Evolutionary conservation across 2,329 filamentous ascomycete species (phyloP), one percentile per base, ranked within the genome.

Genomic region (Exophiala dermatitidis): DNA sequence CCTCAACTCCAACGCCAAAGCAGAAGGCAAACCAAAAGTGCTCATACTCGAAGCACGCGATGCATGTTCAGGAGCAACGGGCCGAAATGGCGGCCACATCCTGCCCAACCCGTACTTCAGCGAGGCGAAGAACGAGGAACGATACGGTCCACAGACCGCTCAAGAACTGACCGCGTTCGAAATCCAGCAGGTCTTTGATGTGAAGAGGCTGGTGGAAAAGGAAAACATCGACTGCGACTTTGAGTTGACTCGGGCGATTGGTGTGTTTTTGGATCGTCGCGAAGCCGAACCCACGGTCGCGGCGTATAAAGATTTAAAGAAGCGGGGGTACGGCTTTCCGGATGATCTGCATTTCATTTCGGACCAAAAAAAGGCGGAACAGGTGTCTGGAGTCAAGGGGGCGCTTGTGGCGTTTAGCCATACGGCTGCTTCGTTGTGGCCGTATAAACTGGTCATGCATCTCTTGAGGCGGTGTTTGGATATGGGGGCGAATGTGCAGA

Each of bases 381-480:
- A 52, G 45, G 48, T 60, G 4, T 70, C 69, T 0, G 66, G 69
- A 0, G 69, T 73, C 8, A 72, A 70, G 48, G 68, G 64, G 6
- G 69, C 71, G 0, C 53, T 59, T 19, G 66, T 64, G 1, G 68
- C 66, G 36, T 68, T 71, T 31, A 59, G 62, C 1, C 69, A 65
- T 46, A 65, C 63, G 0, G 64, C 69, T 2, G 68, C 59, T 1
- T 65, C 65, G 33, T 59, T 71, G 9, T 72, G 68, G 68, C 89
- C 89, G 0, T 95, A 94, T 69, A 94, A 93, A 70, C 78, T 94
- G 12, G 83, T 95, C 1, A 74, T 82, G 1, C 85, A 82, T 69
- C 75, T 90, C 0, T 71, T 95, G 0, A 81, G 87, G 65, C 68
- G 72, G 5, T 75, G 88, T 0, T 63, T 78, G 5, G 69, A 73